Percentiles rank a stretch among this genome's conserved stretches.
Evolutionary conservation across 2,329 filamentous ascomycete species (phyloP).

Genomic region (Dactylellina sp.): DNA sequence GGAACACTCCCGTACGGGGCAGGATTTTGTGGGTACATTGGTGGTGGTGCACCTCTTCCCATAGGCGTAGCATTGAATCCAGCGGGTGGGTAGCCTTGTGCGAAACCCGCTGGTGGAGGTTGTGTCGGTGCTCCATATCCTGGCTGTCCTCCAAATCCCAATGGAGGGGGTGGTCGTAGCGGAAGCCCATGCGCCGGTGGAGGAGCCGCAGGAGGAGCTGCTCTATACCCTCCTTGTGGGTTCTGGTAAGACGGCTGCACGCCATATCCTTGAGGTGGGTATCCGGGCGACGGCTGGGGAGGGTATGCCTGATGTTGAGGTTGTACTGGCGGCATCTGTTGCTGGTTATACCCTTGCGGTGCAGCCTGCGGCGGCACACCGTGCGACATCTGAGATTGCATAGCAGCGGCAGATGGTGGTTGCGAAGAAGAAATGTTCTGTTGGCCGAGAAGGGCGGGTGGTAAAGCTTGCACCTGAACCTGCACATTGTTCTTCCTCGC

Average conservation of each 20-base stretch:
- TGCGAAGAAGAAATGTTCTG: constrained; percentile 59
- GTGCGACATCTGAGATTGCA: constrained; percentile 65
- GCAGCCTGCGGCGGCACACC: constrained; percentile 61
- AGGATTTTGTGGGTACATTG: constrained; percentile 51
- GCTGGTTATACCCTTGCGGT: constrained; percentile 40
- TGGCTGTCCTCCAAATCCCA: constrained; percentile 58
- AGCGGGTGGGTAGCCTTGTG: constrained; percentile 42
- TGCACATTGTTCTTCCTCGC: constrained; percentile 94
- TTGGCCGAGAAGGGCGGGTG: constrained; percentile 75
- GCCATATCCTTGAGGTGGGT: constrained; percentile 42
- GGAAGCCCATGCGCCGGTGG: constrained; percentile 59
- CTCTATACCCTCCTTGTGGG: constrained; percentile 58
- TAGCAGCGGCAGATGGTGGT: constrained; percentile 61
- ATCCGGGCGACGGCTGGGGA: constrained; percentile 59
- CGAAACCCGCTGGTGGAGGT: constrained; percentile 67
- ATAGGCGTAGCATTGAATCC: constrained; percentile 43
- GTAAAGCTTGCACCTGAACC: constrained; percentile 80
- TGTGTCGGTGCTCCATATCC: constrained; percentile 69
- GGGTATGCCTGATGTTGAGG: constrained; percentile 52
- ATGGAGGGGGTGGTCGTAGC: constrained; percentile 59
- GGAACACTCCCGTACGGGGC: constrained; percentile 50
- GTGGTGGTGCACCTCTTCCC: constrained; percentile 47
- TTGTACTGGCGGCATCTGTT: constrained; percentile 39
- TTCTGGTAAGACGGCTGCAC: constrained; percentile 37
- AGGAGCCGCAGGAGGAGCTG: constrained; percentile 55